These are phyloP conservation scores for Macrotyloma uniflorum DNA, from an alignment of 306 rosid genomes.

Conservation along the genomic window DNA sequence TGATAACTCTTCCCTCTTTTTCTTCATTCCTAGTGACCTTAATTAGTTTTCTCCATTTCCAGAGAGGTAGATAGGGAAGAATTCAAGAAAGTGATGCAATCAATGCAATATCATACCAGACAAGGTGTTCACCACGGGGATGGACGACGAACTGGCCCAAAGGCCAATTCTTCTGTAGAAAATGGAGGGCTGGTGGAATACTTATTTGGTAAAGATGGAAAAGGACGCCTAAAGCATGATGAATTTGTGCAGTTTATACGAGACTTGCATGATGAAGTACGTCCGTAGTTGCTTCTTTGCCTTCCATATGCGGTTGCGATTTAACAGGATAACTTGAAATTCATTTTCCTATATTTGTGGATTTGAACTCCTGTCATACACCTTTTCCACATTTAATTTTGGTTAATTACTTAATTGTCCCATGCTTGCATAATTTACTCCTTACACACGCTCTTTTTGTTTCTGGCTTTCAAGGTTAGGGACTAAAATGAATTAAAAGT, in stretches of 20 bases:
- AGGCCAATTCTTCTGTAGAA: conserved; percentile 55
- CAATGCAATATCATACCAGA: conserved; percentile 74
- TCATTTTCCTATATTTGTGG: background rate
- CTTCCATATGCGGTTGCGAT: background rate
- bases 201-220: conserved; percentile 81
- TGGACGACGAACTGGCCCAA: conserved; percentile 47
- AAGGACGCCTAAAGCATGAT: conserved; percentile 53
- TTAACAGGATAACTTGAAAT: background rate
- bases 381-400: background rate
- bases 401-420: background rate
- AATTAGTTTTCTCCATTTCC: background rate
- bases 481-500: background rate
- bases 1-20: background rate
- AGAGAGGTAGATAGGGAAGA: conserved; percentile 73
- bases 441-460: too few relatives aligned
- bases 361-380: background rate
- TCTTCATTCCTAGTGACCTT: background rate
- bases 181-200: conserved; percentile 75
- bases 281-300: conserved; percentile 19
- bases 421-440: background rate
- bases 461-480: background rate
- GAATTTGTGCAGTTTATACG: conserved; percentile 63
- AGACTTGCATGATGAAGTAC: conserved; percentile 65
- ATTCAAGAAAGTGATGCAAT: conserved; percentile 82
- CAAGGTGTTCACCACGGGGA: conserved; percentile 58